Percentiles rank a stretch among this genome's conserved stretches.
These are phyloP conservation scores for Litsea cubeba DNA, from an alignment of 164 flowering plant genomes.

Conservation along the genomic window DNA sequence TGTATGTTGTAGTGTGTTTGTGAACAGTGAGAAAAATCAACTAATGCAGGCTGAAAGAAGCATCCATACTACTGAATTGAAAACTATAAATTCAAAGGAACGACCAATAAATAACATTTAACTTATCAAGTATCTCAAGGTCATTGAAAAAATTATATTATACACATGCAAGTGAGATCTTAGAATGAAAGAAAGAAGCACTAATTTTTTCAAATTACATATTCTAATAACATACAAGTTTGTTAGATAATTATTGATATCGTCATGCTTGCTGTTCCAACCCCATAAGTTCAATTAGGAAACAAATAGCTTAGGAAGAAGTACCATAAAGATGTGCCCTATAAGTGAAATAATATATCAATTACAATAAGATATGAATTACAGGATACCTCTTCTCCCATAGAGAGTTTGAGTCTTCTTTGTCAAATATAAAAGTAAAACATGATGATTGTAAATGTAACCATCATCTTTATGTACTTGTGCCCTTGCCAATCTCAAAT, in stretches of 20 bases:
- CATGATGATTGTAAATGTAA: no score
- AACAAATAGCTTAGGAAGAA: no score
- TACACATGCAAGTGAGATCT: slow-evolving; percentile 84
- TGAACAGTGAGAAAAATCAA: slow-evolving; percentile 1
- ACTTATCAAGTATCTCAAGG: no score
- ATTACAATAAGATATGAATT: neutral
- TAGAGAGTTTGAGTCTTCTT: slow-evolving; percentile 81
- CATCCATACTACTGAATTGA: neutral
- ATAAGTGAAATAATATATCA: no score
- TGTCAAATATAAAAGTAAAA: slow-evolving; percentile 84
- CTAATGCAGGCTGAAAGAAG: slow-evolving; percentile 3
- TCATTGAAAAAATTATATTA: slow-evolving; percentile 90
- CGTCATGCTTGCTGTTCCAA: neutral
- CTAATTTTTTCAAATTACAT: slow-evolving; percentile 13
- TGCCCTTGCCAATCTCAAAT: no score
- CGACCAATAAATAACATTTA: neutral
- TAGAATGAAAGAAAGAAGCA: slow-evolving; percentile 66
- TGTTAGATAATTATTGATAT: neutral
- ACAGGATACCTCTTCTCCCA: slow-evolving; percentile 69
- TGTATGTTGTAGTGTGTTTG: slow-evolving; percentile 57
- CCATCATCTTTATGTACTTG: no score
- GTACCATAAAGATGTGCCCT: neutral
- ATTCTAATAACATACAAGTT: neutral
- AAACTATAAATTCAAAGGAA: neutral
- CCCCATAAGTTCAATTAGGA: neutral